These are phyloP conservation scores for Melaleuca alternifolia DNA, from an alignment of 345 rosid species.

Conservation along the genomic window DNA sequence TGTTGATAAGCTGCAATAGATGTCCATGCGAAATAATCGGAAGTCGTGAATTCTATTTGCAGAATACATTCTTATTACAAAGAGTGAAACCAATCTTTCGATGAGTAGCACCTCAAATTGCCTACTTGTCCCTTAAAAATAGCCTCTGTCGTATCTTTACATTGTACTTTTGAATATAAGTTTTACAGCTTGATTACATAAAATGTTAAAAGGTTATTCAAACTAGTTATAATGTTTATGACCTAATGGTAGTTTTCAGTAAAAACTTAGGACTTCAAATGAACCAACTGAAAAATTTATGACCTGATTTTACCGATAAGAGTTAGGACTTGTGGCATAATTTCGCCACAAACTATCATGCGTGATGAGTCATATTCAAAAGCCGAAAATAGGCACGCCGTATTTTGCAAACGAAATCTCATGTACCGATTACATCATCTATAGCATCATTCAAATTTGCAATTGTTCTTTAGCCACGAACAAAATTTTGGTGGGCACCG, in stretches of 20 bases:
- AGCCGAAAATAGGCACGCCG: not conserved
- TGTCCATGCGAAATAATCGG: not conserved
- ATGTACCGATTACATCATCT: not conserved
- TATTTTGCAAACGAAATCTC: not conserved
- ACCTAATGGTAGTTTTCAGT: not conserved
- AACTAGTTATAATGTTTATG: not conserved
- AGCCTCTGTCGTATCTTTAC: not conserved
- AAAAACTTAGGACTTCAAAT: not conserved
- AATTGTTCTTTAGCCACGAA: not conserved
- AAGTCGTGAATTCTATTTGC: not conserved
- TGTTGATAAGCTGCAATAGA: not conserved
- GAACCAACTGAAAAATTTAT: not conserved
- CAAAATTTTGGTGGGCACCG: not conserved
- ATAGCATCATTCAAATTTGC: not conserved
- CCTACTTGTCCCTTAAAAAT: not conserved
- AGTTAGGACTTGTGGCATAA: not conserved
- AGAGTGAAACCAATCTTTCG: not conserved
- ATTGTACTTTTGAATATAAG: not conserved
- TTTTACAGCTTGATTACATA: not conserved
- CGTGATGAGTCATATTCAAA: not conserved
- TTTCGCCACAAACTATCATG: not conserved
- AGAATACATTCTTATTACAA: rapidly evolving
- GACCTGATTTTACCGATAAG: not conserved
- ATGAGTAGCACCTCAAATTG: not conserved
- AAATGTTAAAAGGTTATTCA: not conserved